phyloP scores from a whole-genome alignment of 1,284 basidiomycete genomes.

The Microbotryum silenes-acaulis region DNA sequence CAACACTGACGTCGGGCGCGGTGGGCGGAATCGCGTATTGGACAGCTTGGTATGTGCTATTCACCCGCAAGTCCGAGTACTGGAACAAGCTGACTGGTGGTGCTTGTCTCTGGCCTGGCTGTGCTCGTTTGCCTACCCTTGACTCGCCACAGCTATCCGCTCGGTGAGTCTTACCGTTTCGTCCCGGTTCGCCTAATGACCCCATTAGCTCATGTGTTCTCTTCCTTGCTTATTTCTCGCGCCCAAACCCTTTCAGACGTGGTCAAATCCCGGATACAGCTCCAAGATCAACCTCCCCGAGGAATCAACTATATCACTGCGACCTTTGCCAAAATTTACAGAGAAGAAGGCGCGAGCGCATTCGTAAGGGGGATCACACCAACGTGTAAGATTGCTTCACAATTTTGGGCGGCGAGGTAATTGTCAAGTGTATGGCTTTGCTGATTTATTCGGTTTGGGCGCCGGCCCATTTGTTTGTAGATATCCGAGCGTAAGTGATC shows the following conservation, averaged over 20 bases:
- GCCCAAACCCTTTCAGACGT: constrained; percentile 54
- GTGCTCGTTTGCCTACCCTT: background rate
- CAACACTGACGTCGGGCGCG: constrained; percentile 73
- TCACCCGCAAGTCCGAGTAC: background rate
- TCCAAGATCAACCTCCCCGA: constrained; percentile 66
- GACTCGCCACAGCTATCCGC: constrained; percentile 14
- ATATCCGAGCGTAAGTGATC: constrained; percentile 35
- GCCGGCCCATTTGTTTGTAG: constrained; percentile 12
- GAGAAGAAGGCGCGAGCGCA: constrained; percentile 67
- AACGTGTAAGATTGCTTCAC: constrained; percentile 21
- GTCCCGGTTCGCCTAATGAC: background rate
- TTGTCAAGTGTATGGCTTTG: constrained; percentile 47
- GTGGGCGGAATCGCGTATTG: constrained; percentile 89
- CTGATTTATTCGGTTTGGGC: constrained; percentile 52
- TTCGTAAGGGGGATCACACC: constrained; percentile 28
- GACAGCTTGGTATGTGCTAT: constrained; percentile 84
- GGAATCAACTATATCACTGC: constrained; percentile 66
- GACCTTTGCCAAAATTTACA: constrained; percentile 61
- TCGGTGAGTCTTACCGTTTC: constrained; percentile 13
- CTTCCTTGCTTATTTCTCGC: background rate
- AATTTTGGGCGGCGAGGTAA: background rate
- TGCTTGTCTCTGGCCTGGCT: background rate
- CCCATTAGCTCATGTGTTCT: background rate
- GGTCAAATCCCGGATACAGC: constrained; percentile 81
- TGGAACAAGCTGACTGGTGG: no score